phyloP scores from a whole-genome alignment of 345 rosid species.

The Euphorbia lathyris region DNA sequence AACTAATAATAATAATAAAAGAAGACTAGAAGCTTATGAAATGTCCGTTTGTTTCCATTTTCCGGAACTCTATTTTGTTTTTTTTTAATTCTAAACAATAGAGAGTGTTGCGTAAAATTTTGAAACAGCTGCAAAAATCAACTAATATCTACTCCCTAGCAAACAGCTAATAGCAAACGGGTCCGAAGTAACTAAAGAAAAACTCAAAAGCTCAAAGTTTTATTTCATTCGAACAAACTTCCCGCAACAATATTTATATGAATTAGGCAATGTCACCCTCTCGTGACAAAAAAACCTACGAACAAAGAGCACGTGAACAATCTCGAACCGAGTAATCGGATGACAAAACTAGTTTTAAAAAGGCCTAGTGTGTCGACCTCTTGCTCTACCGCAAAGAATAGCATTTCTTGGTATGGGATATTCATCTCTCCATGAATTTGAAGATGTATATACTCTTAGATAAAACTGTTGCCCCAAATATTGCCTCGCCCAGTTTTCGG shows the following conservation, averaged over 20 bases:
- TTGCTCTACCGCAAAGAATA: constrained; percentile 56
- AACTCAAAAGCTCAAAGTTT: constrained; percentile 23
- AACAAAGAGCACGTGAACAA: too few relatives aligned
- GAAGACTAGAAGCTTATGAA: too few relatives aligned
- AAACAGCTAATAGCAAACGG: too few relatives aligned
- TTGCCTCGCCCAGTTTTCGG: constrained; percentile 62
- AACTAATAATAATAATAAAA: too few relatives aligned
- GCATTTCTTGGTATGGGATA: constrained; percentile 55
- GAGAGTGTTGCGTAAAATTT: too few relatives aligned
- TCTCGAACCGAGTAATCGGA: too few relatives aligned
- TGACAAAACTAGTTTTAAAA: constrained; percentile 13
- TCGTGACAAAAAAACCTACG: constrained; percentile 38
- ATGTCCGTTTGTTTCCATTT: too few relatives aligned
- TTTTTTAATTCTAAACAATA: too few relatives aligned
- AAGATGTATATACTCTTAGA: constrained; percentile 44
- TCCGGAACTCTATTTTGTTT: too few relatives aligned
- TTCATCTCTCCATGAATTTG: constrained; percentile 64
- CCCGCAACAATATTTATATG: constrained; percentile 5
- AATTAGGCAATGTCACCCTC: constrained; percentile 40
- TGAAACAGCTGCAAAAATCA: too few relatives aligned
- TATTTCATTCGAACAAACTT: constrained; percentile 11
- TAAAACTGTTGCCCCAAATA: constrained; percentile 69
- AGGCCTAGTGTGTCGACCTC: constrained; percentile 76
- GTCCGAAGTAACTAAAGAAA: neutral
- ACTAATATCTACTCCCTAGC: too few relatives aligned